Conservation (phyloP, 2,329 filamentous ascomycete species). For the Ophiobolus disseminans region DNA sequence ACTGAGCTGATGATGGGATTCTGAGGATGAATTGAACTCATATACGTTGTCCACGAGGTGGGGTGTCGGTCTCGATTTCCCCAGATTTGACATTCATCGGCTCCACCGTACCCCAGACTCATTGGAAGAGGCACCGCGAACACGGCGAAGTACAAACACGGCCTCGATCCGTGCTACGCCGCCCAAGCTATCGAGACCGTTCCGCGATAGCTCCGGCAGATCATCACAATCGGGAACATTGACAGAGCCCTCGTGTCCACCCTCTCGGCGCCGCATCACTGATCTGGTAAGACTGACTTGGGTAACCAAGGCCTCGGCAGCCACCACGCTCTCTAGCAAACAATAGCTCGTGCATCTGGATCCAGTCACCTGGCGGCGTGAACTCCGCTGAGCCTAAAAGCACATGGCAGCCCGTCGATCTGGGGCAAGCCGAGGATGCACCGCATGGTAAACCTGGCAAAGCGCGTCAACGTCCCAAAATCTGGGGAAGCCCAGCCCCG, state of each 20-base stretch:
- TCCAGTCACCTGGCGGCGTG: constrained; percentile 7
- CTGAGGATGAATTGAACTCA: constrained; percentile 6
- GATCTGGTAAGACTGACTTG: constrained; percentile 4
- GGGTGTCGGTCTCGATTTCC: constrained; percentile 15
- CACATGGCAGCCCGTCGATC: constrained; percentile 1
- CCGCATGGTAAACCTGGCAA: constrained; percentile 7
- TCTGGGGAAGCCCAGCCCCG: constrained; percentile 3
- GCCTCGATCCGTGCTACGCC: background rate
- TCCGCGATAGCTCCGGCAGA: constrained; percentile 11
- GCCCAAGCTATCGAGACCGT: background rate
- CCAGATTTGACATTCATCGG: constrained; percentile 13
- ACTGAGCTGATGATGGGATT: background rate
- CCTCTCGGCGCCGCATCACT: constrained; percentile 1
- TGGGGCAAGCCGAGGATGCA: constrained; percentile 3
- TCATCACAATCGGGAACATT: constrained; percentile 1
- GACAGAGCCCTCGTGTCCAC: constrained; percentile 2
- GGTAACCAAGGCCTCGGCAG: constrained; percentile 2
- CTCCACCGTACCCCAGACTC: constrained; percentile 22
- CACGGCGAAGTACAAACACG: background rate
- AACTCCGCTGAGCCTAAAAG: constrained; percentile 5
- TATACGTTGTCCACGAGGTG: constrained; percentile 10
- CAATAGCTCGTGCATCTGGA: constrained; percentile 6
- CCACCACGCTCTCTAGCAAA: background rate
- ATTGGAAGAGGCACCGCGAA: constrained; percentile 1
- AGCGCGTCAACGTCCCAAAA: background rate